These are phyloP conservation scores for Berberis vulgaris DNA, from an alignment of 164 flowering plant genomes.

Conservation along the genomic window DNA sequence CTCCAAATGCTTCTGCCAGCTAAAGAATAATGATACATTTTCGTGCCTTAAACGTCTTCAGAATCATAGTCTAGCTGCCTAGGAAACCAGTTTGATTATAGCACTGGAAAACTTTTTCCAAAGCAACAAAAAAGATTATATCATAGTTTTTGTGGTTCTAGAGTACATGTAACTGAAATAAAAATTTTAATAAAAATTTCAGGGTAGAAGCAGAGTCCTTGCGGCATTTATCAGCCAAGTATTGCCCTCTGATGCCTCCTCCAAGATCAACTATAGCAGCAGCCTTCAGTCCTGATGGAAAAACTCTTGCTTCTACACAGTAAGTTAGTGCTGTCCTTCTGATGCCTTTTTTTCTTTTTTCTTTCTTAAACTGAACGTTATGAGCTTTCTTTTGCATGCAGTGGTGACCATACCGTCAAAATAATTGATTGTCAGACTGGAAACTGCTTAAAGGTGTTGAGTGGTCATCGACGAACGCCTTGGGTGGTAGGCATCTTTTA, in stretches of 20 bases:
- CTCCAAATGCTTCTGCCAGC: too few species aligned
- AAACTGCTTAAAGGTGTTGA: conserved; percentile 78
- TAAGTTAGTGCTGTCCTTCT: conserved; percentile 22
- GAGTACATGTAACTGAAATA: background rate
- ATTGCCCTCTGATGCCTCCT: conserved; percentile 79
- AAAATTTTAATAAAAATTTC: conserved; percentile 3
- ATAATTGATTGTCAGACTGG: conserved; percentile 86
- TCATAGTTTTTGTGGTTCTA: background rate
- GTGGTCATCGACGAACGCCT: conserved; percentile 93
- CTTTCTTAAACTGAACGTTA: background rate
- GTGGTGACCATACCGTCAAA: conserved; percentile 97
- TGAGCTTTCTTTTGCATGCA: conserved; percentile 22
- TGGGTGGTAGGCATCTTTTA: conserved; percentile 78
- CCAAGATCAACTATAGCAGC: conserved; percentile 99
- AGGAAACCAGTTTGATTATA: too few species aligned
- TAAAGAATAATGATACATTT: too few species aligned
- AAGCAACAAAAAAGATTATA: too few species aligned
- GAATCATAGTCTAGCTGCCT: too few species aligned
- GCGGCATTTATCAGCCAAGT: conserved; percentile 67
- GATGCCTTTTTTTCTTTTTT: background rate
- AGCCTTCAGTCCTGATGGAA: conserved; percentile 93
- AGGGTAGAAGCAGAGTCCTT: conserved; percentile 92
- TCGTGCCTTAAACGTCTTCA: too few species aligned
- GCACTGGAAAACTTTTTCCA: too few species aligned
- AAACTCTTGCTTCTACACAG: conserved; percentile 94